Base-by-base conservation (phyloP, 495 filamentous ascomycete species). In the Podospora tetraspora region DNA sequence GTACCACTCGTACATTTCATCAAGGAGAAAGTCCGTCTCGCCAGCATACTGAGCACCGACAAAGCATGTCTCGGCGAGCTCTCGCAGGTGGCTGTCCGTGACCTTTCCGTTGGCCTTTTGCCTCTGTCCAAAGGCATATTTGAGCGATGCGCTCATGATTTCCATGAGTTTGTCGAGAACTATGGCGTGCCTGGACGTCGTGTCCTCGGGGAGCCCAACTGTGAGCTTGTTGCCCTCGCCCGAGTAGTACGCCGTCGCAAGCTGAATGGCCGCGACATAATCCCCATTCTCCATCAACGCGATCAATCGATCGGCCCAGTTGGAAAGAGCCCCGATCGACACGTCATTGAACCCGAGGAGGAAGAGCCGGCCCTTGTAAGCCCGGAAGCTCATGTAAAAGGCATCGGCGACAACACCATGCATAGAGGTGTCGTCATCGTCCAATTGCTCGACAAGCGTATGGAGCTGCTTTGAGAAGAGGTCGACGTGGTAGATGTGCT, bases 221-320 rank as follows among this genome's bases (percentile, higher is more conserved):
- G 95, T 97, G 63, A 98, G 82, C 73, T 94, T 97, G 72, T 97
- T 92, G 27, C 91, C 86, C 74, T 91, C 87, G 23, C 95, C 96
- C 13, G 87, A 88, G 77, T 97, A 97, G 77, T 97, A 99, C 0
- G 90, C 88, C 1, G 93, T 97, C 4, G 95, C 95, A 71, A 97
- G 84, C 68, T 86, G 84, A 63, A 99, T 97, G 8, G 96, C 94
- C 8, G 88, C 89, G 71, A 99, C 92, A 71, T 93, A 96, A 74
- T 96, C 92, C 29, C 95, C 95, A 59, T 92, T 89, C 75, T 98
- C 93, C 92, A 99, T 96, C 67, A 97, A 82, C 1, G 94, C 94
- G 64, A 97, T 87, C n/a, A 99, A 82, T 69, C 95, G 85, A 79
- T 99, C 95, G n/a, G 95, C 95, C 95, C 95, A 99, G 72, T 98